Evolutionary conservation across 768 basidiomycete genomes (phyloP).

Genomic region (Exsudoporus frostii): DNA sequence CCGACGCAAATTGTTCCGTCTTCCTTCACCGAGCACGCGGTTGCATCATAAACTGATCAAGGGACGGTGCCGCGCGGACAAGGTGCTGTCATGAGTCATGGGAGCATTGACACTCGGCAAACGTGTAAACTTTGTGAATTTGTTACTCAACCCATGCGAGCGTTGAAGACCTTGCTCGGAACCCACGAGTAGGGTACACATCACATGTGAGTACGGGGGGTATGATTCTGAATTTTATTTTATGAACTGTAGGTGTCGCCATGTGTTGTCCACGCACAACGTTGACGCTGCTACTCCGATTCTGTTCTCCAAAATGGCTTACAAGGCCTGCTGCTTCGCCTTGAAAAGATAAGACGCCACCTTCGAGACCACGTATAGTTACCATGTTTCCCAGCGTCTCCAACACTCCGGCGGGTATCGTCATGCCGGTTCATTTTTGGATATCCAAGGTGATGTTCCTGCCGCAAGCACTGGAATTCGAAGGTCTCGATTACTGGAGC

Average conservation of each 20-base stretch:
- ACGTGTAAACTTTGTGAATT: not conserved
- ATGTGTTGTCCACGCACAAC: not conserved
- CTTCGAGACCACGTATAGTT: not conserved
- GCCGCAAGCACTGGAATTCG: not conserved
- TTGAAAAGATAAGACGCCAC: not conserved
- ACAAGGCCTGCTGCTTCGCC: not conserved
- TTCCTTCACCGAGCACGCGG: not conserved
- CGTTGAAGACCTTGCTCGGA: not conserved
- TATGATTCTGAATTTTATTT: not conserved
- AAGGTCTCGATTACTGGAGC: not conserved
- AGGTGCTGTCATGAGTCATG: not conserved
- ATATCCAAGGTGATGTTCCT: too few species aligned
- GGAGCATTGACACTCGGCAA: not conserved
- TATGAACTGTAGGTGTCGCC: not conserved
- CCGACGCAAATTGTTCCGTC: not conserved
- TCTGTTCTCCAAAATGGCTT: too few species aligned
- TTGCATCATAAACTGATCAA: constrained; percentile 1
- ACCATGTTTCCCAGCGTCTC: not conserved
- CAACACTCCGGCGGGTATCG: not conserved
- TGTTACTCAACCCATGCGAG: not conserved
- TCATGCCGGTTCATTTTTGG: not conserved
- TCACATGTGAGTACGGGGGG: not conserved
- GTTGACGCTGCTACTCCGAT: too few species aligned
- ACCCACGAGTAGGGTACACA: not conserved
- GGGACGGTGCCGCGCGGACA: constrained; percentile 1